phyloP scores from a whole-genome alignment of 257 asterid species.

The Nicotiana obtusifolia region DNA sequence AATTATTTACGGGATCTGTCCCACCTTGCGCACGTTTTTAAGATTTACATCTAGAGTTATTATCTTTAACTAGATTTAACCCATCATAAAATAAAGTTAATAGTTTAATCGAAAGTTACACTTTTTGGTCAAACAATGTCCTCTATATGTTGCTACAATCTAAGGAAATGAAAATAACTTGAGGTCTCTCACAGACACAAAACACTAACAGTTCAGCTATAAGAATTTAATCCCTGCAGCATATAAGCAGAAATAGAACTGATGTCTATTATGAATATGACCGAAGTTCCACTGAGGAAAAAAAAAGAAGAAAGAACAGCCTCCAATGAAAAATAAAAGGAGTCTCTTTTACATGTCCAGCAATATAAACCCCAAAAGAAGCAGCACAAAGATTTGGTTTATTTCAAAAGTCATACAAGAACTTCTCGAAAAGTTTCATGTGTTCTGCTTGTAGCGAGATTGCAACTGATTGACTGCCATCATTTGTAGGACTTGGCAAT shows the following conservation, averaged over 20 bases:
- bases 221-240: not conserved
- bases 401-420: constrained; percentile 56
- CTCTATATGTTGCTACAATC: not conserved
- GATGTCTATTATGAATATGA: not conserved
- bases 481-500: constrained; percentile 58
- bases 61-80: too few relatives aligned
- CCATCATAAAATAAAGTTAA: too few relatives aligned
- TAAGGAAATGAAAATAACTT: not conserved
- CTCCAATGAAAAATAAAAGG: not conserved
- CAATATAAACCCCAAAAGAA: not conserved
- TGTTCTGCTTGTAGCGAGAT: constrained; percentile 68
- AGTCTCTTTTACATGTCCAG: not conserved
- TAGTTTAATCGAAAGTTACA: too few relatives aligned
- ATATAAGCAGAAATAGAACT: not conserved
- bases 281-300: not conserved
- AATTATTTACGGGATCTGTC: too few relatives aligned
- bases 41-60: too few relatives aligned
- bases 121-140: too few relatives aligned
- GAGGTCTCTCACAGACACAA: not conserved
- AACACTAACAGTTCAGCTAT: not conserved
- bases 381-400: not conserved
- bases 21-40: too few relatives aligned
- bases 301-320: not conserved
- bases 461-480: constrained; percentile 74
- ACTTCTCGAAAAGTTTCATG: constrained; percentile 66